Percentiles rank a stretch among this genome's conserved stretches.
These are phyloP conservation scores for Neurospora sp. DNA, from an alignment of 495 filamentous ascomycete genomes.

Conservation along the genomic window DNA sequence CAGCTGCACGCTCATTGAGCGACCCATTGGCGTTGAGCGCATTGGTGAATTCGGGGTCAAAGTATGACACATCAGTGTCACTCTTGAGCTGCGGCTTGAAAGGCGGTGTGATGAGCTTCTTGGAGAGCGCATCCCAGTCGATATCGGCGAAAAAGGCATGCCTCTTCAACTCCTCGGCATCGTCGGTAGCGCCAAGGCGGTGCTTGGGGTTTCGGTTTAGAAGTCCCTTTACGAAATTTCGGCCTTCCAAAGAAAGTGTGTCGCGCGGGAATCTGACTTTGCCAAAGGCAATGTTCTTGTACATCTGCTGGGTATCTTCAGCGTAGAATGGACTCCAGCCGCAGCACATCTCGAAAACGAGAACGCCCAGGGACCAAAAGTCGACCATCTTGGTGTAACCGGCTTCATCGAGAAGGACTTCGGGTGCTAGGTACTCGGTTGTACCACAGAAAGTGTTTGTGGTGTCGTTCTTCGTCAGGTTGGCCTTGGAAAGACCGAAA, in stretches of 20 bases:
- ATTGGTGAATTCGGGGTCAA: constrained; percentile 97
- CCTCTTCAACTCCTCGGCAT: constrained; percentile 88
- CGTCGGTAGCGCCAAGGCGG: constrained; percentile 77
- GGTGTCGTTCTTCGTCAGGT: constrained; percentile 88
- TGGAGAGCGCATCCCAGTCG: constrained; percentile 76
- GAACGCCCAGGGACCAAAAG: constrained; percentile 95
- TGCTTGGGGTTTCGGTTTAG: constrained; percentile 96
- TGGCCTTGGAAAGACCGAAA: constrained; percentile 95
- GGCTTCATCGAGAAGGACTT: constrained; percentile 88
- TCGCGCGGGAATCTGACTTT: constrained; percentile 96
- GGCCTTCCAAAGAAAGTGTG: constrained; percentile 82
- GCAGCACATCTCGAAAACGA: constrained; percentile 99
- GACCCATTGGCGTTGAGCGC: constrained; percentile 75
- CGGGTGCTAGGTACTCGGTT: constrained; percentile 92
- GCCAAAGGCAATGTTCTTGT: constrained; percentile 98
- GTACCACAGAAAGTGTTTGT: constrained; percentile 99
- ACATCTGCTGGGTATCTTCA: constrained; percentile 99
- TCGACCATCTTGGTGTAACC: constrained; percentile 99
- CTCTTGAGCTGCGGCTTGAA: constrained; percentile 97
- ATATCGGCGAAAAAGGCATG: constrained; percentile 93
- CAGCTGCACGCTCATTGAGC: constrained; percentile 79
- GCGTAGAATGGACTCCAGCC: constrained; percentile 99
- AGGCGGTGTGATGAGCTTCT: constrained; percentile 89
- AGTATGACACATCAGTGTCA: constrained; percentile 92
- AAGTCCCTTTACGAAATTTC: constrained; percentile 96